These are phyloP conservation scores for Mycosarcoma maydis DNA, from an alignment of 1,284 basidiomycete genomes.

Conservation along the genomic window DNA sequence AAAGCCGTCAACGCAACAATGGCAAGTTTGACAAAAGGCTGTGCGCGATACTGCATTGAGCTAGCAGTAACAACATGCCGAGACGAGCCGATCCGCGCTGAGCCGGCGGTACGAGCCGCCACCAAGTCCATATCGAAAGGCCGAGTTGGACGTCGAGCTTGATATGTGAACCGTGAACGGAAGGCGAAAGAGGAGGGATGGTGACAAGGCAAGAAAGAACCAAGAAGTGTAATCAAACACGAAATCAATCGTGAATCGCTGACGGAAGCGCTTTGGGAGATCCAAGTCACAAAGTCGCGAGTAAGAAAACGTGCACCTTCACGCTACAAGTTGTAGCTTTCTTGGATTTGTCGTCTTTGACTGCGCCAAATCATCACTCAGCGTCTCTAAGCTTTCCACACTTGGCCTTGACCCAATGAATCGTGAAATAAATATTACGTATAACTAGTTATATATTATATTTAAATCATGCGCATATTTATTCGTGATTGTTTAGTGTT, in stretches of 20 bases:
- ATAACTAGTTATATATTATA: not conserved
- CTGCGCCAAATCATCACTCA: not conserved
- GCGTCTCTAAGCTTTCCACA: too few species aligned
- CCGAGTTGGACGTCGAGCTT: not conserved
- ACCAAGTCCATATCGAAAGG: constrained; percentile 11
- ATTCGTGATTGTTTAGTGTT: too few species aligned
- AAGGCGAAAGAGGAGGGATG: not conserved
- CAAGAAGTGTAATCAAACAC: too few species aligned
- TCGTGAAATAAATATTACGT: too few species aligned
- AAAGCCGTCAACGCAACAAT: constrained; percentile 37
- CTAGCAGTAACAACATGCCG: constrained; percentile 3
- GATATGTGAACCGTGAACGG: not conserved
- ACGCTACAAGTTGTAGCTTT: too few species aligned
- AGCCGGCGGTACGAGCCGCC: not conserved
- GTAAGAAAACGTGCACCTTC: too few species aligned
- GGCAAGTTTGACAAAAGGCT: constrained; percentile 42
- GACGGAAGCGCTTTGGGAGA: too few species aligned
- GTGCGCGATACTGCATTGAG: constrained; percentile 30
- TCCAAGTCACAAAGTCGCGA: too few species aligned
- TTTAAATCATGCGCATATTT: not conserved
- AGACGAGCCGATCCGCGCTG: constrained; percentile 2
- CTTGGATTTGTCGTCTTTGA: not conserved
- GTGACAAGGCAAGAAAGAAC: too few species aligned
- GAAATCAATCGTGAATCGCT: too few species aligned
- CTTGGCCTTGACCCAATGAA: too few species aligned